Evolutionary conservation across 2,329 filamentous ascomycete genomes (phyloP), one percentile per base, ranked within the genome.

Genomic region (Aspergillus quadrilineatus): DNA sequence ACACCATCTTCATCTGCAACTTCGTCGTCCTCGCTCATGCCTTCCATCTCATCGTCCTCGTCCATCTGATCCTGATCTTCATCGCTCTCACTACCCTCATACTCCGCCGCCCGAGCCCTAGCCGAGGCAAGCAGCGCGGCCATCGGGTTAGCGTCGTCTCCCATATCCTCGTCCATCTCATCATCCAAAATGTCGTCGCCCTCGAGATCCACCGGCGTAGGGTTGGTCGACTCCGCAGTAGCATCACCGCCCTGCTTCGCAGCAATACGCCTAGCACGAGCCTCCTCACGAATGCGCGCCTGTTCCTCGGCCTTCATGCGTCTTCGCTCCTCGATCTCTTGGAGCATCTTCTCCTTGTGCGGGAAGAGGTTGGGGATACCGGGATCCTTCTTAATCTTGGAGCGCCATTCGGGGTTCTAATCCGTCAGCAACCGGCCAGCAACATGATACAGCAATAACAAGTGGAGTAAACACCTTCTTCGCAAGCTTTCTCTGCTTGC

Each of bases 301-400:
- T 83, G 82, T 69, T 96, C 90, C 69, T 96, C 92, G 62, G 86
- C 85, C 79, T 93, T 97, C 73, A 84, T 80, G 64, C 88, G 79
- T 70, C 89, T 89, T 67, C 85, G 88, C 77, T 96, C 90, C 77
- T 99, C 94, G 66, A 99, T 95, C 76, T 99, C 92, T 57, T 92
- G 86, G 34, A 99, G 83, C 29, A 99, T 84, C 80, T 89, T 92
- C 74, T 97, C 92, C 80, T 99, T 99, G 82, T 94, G 97, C 0
- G 94, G 94, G 78, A 97, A 99, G 36, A 97, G 79, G 71, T 97
- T 99, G 41, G 94, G 94, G 60, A 99, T 97, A 48, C 94, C 94
- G 26, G 93, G 94, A 69, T 99, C 94, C 80, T 97, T 99, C 85
- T 97, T 97, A 65, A 96, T 74, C 74, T 92, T 90, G 58, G 91